These are phyloP conservation scores for Penicillium goetzii DNA, from an alignment of 495 filamentous ascomycete genomes.

Conservation along the genomic window DNA sequence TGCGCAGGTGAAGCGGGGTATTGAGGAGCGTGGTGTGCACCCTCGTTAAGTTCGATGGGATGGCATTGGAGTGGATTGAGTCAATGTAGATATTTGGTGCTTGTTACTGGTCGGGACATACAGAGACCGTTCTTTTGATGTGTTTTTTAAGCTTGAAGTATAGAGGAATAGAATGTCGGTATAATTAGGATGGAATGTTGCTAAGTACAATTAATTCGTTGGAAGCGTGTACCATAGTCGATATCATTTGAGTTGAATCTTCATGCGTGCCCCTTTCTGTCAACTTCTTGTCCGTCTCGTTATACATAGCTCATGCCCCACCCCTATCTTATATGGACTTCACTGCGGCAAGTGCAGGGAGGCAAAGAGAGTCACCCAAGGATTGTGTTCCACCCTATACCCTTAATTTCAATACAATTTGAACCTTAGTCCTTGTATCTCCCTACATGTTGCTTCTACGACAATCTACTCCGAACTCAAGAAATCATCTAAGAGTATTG, in stretches of 20 bases:
- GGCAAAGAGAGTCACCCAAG: too few species aligned
- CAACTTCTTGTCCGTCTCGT: too few species aligned
- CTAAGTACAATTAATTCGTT: not conserved
- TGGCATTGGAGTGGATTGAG: slow-evolving; percentile 5
- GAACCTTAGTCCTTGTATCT: not conserved
- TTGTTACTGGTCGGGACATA: slow-evolving; percentile 2
- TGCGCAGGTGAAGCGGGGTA: slow-evolving; percentile 59
- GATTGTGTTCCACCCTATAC: too few species aligned
- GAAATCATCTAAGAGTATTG: slow-evolving; percentile 25
- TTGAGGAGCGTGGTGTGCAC: slow-evolving; percentile 53
- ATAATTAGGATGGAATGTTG: not conserved
- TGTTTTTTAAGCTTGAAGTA: slow-evolving; percentile 10
- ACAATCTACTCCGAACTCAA: not conserved
- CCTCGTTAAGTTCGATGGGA: slow-evolving; percentile 23
- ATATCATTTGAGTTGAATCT: not conserved
- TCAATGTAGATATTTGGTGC: not conserved
- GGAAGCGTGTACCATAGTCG: not conserved
- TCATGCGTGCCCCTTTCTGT: too few species aligned
- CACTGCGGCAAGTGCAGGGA: too few species aligned
- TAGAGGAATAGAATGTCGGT: slow-evolving; percentile 9
- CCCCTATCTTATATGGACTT: too few species aligned
- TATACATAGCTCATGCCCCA: too few species aligned
- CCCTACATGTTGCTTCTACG: not conserved
- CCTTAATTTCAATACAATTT: not conserved
- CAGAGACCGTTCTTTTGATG: slow-evolving; percentile 3